phyloP scores from a whole-genome alignment of 1,139 yeast species.

The Pichia sp. region DNA sequence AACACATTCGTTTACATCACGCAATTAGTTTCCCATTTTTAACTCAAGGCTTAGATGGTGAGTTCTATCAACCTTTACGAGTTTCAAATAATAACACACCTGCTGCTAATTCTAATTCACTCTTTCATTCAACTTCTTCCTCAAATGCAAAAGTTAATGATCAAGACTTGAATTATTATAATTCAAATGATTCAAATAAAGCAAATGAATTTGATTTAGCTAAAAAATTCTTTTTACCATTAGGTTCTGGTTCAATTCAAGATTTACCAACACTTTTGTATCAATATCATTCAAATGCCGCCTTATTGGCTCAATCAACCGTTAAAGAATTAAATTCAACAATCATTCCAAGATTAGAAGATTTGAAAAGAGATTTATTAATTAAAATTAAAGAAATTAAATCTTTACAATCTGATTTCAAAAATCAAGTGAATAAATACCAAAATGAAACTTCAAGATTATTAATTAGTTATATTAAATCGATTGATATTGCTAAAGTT shows the following conservation, averaged over 20 bases:
- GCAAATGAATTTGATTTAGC: slow-evolving; percentile 32
- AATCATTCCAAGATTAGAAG: slow-evolving; percentile 80
- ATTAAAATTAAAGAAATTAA: slow-evolving; percentile 85
- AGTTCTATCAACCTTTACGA: slow-evolving; percentile 30
- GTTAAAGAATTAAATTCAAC: slow-evolving; percentile 64
- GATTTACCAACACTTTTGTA: slow-evolving; percentile 73
- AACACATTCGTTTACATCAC: slow-evolving; percentile 74
- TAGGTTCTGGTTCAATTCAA: slow-evolving; percentile 75
- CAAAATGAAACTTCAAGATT: slow-evolving; percentile 54
- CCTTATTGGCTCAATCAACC: slow-evolving; percentile 57
- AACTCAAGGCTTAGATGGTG: slow-evolving; percentile 32
- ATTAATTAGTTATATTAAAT: slow-evolving; percentile 41
- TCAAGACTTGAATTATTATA: background rate
- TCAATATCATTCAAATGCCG: slow-evolving; percentile 69
- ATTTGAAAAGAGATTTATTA: slow-evolving; percentile 70
- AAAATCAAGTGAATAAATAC: slow-evolving; percentile 66
- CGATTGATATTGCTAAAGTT: slow-evolving; percentile 36
- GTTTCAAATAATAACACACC: slow-evolving; percentile 14
- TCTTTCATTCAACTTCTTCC: slow-evolving; percentile 5
- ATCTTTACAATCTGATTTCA: slow-evolving; percentile 75
- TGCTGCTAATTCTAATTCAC: background rate
- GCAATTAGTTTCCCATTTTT: slow-evolving; percentile 57
- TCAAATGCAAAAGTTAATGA: background rate
- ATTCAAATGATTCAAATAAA: slow-evolving; percentile 12
- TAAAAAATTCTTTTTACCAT: slow-evolving; percentile 55